Evolutionary conservation across 2,329 filamentous ascomycete genomes (phyloP).

Genomic region (Hymenoscyphus scutula): DNA sequence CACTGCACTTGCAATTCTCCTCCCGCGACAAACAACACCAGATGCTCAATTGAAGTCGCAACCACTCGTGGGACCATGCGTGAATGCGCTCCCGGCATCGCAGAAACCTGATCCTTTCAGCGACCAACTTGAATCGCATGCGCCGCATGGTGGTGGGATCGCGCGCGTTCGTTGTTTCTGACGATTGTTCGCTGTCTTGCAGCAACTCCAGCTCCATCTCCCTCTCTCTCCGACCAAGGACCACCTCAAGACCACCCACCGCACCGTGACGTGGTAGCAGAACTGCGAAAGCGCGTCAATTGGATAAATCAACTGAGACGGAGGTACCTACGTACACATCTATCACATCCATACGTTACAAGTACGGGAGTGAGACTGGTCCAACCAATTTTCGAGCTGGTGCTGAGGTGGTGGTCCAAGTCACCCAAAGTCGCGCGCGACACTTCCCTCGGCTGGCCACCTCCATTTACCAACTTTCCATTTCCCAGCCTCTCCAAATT

Average conservation of each 20-base stretch:
- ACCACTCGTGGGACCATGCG: not conserved
- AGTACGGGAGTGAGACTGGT: not conserved
- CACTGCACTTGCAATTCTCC: not conserved
- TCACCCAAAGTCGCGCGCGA: not conserved
- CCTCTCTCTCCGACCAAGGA: too few relatives aligned
- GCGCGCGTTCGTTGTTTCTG: not conserved
- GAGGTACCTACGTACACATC: too few relatives aligned
- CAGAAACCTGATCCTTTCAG: not conserved
- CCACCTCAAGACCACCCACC: not conserved
- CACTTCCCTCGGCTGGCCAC: conserved; percentile 7
- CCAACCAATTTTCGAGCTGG: not conserved
- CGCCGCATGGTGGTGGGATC: conserved; percentile 5
- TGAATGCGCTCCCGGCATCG: not conserved
- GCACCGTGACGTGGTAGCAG: not conserved
- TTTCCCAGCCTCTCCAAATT: conserved; percentile 10
- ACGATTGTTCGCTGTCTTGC: conserved; percentile 7
- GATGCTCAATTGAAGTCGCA: conserved; percentile 12
- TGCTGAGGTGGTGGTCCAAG: conserved; percentile 1
- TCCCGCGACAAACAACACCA: not conserved
- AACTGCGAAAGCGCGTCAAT: not conserved
- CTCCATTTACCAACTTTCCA: conserved; percentile 8
- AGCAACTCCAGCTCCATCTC: too few relatives aligned
- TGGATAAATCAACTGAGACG: too few relatives aligned
- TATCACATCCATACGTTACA: too few relatives aligned
- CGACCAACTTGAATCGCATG: conserved; percentile 9